Conservation (phyloP, 2,329 filamentous ascomycete species). For the Pseudocercospora cruenta region DNA sequence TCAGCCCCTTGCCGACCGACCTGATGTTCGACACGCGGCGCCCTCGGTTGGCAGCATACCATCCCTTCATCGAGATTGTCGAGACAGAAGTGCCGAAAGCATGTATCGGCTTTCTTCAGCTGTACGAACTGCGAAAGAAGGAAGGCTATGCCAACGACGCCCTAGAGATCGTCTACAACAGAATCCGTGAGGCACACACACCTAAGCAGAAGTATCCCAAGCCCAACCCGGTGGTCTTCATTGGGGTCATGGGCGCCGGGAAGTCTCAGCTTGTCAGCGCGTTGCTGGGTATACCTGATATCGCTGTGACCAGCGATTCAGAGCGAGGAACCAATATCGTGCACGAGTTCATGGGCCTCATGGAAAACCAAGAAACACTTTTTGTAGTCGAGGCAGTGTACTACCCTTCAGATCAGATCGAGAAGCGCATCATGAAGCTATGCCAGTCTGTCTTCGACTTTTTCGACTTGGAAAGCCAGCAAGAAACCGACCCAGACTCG, state of each 20-base stretch:
- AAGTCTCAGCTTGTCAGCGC: slow-evolving; percentile 10
- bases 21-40: not conserved
- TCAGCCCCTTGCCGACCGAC: not conserved
- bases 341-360: slow-evolving; percentile 12
- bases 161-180: not conserved
- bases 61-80: not conserved
- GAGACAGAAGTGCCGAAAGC: not conserved
- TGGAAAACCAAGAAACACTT: not conserved
- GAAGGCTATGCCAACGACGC: not conserved
- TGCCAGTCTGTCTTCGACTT: not conserved
- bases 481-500: not conserved
- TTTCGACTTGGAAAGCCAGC: not conserved
- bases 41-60: slow-evolving; percentile 6
- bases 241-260: slow-evolving; percentile 12
- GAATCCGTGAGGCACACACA: not conserved
- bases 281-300: not conserved
- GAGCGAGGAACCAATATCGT: slow-evolving; percentile 18
- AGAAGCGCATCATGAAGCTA: not conserved
- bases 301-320: slow-evolving; percentile 3
- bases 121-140: not conserved
- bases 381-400: slow-evolving; percentile 3
- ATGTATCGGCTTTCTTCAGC: not conserved
- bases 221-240: not conserved
- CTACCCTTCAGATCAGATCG: not conserved
- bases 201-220: not conserved